Conservation (phyloP, 768 basidiomycete genomes). For the Trametes meyenii region DNA sequence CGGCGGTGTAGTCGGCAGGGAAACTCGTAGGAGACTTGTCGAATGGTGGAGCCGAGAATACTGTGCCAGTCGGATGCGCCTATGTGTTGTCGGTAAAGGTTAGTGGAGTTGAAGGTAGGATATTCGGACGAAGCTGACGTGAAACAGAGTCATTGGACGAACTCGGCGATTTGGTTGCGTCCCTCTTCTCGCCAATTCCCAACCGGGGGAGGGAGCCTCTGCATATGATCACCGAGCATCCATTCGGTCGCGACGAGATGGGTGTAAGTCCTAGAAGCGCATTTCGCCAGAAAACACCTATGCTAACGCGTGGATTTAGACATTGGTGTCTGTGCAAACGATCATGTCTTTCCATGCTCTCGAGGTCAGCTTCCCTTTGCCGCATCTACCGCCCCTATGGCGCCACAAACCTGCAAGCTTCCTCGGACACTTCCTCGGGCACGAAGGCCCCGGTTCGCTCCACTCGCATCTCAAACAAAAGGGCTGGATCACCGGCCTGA, state of each 20-base stretch:
- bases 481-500: conserved; percentile 82
- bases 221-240: conserved; percentile 70
- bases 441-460: conserved; percentile 92
- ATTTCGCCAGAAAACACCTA: conserved; percentile 3
- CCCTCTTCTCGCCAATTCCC: conserved; percentile 69
- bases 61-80: conserved; percentile 78
- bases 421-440: conserved; percentile 82
- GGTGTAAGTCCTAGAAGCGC: conserved; percentile 52
- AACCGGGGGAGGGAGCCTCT: conserved; percentile 65
- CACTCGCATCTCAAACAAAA: conserved; percentile 87
- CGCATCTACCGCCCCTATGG: conserved; percentile 73
- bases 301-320: conserved; percentile 42
- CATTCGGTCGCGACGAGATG: conserved; percentile 70
- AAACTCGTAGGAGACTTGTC: conserved; percentile 74
- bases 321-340: conserved; percentile 84
- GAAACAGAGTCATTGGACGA: conserved; percentile 73
- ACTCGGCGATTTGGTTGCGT: conserved; percentile 61
- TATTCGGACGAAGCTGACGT: not conserved
- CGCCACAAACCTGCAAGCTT: conserved; percentile 77
- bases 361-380: conserved; percentile 81
- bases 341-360: conserved; percentile 85
- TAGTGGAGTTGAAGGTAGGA: not conserved
- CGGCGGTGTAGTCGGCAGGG: conserved; percentile 77
- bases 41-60: conserved; percentile 88
- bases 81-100: conserved; percentile 84